These are phyloP conservation scores for Epichloe coenophiala DNA, from an alignment of 2,329 filamentous ascomycete species.

Conservation along the genomic window DNA sequence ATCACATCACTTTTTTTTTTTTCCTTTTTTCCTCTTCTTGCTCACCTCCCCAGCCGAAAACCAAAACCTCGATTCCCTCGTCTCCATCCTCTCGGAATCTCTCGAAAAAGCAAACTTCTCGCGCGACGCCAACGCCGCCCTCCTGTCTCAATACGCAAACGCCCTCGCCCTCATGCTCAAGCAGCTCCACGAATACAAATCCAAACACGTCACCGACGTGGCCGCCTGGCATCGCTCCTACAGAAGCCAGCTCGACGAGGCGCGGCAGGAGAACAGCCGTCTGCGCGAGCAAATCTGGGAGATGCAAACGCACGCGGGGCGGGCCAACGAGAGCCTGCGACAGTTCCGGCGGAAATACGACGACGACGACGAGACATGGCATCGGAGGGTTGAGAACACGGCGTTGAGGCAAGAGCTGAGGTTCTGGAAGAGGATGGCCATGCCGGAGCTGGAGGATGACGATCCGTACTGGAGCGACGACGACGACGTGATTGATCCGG, in stretches of 20 bases:
- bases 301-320: constrained; percentile 47
- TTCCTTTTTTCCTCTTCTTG: background rate
- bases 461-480: constrained; percentile 52
- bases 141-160: constrained; percentile 44
- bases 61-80: constrained; percentile 45
- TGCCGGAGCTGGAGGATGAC: constrained; percentile 46
- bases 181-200: constrained; percentile 54
- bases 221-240: constrained; percentile 53
- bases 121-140: constrained; percentile 45
- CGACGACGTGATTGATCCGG: constrained; percentile 47
- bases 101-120: constrained; percentile 48
- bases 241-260: constrained; percentile 49
- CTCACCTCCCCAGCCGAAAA: constrained; percentile 33
- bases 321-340: constrained; percentile 44
- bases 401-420: constrained; percentile 44
- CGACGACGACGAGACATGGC: constrained; percentile 40
- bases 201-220: constrained; percentile 47
- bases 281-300: constrained; percentile 54
- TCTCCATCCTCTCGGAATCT: constrained; percentile 47
- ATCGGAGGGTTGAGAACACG: constrained; percentile 37
- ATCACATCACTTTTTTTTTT: background rate
- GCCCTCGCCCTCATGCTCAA: constrained; percentile 44
- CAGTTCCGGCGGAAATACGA: constrained; percentile 43
- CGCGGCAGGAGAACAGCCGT: constrained; percentile 48
- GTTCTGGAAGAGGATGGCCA: constrained; percentile 54